Evolutionary conservation across 2,329 filamentous ascomycete genomes (phyloP).

Genomic region (Tympanopsis confertula): DNA sequence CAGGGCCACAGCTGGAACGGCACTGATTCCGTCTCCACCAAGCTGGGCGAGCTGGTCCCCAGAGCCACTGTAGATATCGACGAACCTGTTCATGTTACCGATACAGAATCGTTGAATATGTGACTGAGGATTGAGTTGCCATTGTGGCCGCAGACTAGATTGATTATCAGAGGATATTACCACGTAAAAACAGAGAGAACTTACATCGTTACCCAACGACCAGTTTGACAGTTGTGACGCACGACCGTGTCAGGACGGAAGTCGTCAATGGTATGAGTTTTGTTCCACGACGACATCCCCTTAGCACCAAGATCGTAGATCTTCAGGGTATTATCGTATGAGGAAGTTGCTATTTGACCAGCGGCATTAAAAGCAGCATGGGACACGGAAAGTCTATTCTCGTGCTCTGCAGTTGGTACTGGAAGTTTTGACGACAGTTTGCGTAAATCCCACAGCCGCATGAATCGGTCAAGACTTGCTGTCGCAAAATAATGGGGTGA

Average conservation of each 20-base stretch:
- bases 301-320: slow-evolving; percentile 68
- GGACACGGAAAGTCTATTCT: slow-evolving; percentile 73
- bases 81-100: slow-evolving; percentile 95
- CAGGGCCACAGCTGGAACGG: slow-evolving; percentile 82
- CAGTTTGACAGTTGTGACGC: slow-evolving; percentile 89
- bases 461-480: slow-evolving; percentile 74
- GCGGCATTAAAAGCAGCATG: slow-evolving; percentile 81
- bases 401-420: slow-evolving; percentile 66
- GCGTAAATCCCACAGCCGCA: slow-evolving; percentile 87
- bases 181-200: neutral
- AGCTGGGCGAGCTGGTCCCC: slow-evolving; percentile 83
- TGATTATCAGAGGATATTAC: slow-evolving; percentile 2
- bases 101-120: slow-evolving; percentile 80
- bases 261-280: slow-evolving; percentile 36
- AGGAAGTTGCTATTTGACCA: slow-evolving; percentile 80
- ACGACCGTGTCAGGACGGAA: slow-evolving; percentile 63
- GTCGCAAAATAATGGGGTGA: slow-evolving; percentile 78
- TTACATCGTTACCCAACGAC: slow-evolving; percentile 73
- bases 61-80: slow-evolving; percentile 74
- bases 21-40: slow-evolving; percentile 80
- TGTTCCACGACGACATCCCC: slow-evolving; percentile 35
- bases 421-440: slow-evolving; percentile 45
- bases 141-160: slow-evolving; percentile 61
- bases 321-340: slow-evolving; percentile 91
- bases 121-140: slow-evolving; percentile 71